Evolutionary conservation across 2,329 filamentous ascomycete species (phyloP), one percentile per base, ranked within the genome.

Genomic region (Cercospora sojina): DNA sequence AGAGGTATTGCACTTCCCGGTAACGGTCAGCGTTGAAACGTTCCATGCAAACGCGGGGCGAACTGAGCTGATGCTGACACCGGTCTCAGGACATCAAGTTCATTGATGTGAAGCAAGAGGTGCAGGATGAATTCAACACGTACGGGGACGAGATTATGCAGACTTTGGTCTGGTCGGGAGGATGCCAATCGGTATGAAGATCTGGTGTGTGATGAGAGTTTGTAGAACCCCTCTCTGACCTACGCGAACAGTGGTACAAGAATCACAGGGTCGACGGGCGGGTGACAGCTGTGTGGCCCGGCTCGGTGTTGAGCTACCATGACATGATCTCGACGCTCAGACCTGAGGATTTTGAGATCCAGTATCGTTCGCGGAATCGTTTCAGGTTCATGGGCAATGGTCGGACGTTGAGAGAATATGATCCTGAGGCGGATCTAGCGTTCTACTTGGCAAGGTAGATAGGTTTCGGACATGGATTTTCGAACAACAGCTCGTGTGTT

Each of bases 371-470:
- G 16, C 64, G 70, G n/a, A 84, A 84, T 70, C 74, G 77, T 16
- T 84, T 81, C 69, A 67, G 78, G 27, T 83, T 83, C 68, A 79
- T 84, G 80, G 83, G 82, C 0, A 84, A 83, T 72, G 82, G 83
- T 1, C 80, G 81, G 67, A 81, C 80, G 1, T 73, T 60, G 64
- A 60, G 69, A 66, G 73, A 75, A 62, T 72, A 72, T 62, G 69
- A 72, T 64, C 72, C 72, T 2, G 64, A 71, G 23, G 71, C 71
- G 32, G 72, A 73, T 65, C 59, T 73, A 43, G 72, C 69, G 8
- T 73, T 68, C 47, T 73, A 73, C 31, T 31, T 73, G 59, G 66
- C 69, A 53, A 72, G 71, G 64, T 73, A 57, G 51, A 38, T 13
- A 29, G 6, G 25, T 23, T 25, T 5, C 29, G n/a, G 8, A 16